Evolutionary conservation across 805 yeast genomes (phyloP), one percentile per base, ranked within the genome.

Genomic region (Saturnispora besseyi): DNA sequence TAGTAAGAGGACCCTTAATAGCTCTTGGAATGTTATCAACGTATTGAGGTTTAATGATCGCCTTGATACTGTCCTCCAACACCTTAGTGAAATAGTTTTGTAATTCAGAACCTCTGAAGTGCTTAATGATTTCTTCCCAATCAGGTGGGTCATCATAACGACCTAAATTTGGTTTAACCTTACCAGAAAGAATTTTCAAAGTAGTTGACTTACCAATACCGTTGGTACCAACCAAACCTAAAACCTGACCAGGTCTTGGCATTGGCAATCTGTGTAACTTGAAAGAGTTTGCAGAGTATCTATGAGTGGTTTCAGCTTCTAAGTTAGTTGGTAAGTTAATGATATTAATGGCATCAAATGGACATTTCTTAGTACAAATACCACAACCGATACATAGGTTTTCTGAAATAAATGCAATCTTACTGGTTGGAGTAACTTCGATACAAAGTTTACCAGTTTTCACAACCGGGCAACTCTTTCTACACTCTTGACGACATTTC

Each of bases 171-270:
- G 99, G 99, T 70, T 89, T 93, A 69, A 90, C 95, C 70, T 91
- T 93, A 64, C 98, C 99, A 15, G 97, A 95, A 59, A 93, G 78
- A 63, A 93, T 90, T 72, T 93, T 93, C 65, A 93, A 77, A 8
- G 99, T 99, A 18, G 99, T 93, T 11, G 96, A 86, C 67, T 93
- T 93, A 62, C 99, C 99, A 64, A 93, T 93, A 89, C 99, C 99
- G 75, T 93, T 93, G 53, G 97, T 87, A 62, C 99, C 99, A 46
- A 93, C 99, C 58, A 93, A 78, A 59, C 99, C 99, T 57, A 93
- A 76, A 30, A 93, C 99, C 72, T 93, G 99, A 53, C 98, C 98
- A 2, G 99, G 98, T 72, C 99, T 86, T 55, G 99, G 99, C 51
- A 96, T 90, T 26, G 99, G 99, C 62, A 93, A 76, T 69, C 99